Base-by-base conservation (phyloP, 2,329 filamentous ascomycete genomes). In the Trichocomaceae sp. region DNA sequence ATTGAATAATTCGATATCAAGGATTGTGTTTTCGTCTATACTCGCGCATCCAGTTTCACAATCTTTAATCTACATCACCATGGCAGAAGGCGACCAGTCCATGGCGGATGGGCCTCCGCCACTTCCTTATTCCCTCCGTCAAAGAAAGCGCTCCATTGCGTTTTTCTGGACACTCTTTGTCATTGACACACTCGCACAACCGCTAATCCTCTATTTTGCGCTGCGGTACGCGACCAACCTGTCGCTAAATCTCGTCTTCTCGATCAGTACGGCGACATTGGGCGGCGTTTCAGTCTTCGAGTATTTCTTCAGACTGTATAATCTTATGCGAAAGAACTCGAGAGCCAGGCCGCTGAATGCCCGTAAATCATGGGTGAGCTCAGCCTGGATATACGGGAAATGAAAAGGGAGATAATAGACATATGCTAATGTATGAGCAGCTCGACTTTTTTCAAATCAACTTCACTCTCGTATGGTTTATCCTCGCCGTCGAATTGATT, bases 121-220 rank as follows among this genome's bases (percentile, higher is more conserved):
- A 17, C 72, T 84, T 37, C 78, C 82, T 22, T 84, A 84, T 68
- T 77, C 77, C 20, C 66, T 83, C 42, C 75, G 73, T 48, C 69
- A 75, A 8, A 71, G 82, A 45, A 82, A 81, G 63, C 77, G 76
- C 67, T 72, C 76, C 33, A 83, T 84, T 58, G 69, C 75, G 37
- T 68, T 80, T 58, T 84, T 84, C 69, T 84, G 82, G 82, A 70
- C 71, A 0, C 64, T 85, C 41, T 81, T 84, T 54, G 64, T 84
- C 20, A 62, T 84, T 56, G 82, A 85, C 68, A 80, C 77, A 50
- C 71, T 83, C 57, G 77, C 72, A 55, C 79, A 83, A 68, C 82
- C 82, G 17, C 74, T 84, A 56, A 76, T 73, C 2, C 72, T 85
- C 2, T 85, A 84, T 69, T 85, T 81, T 71, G 74, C 77, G 48